A percentile compares a stretch with the other conserved stretches of the same genome.
These are phyloP conservation scores for Sporormia fimetaria DNA, from an alignment of 495 filamentous ascomycete species.

Conservation along the genomic window DNA sequence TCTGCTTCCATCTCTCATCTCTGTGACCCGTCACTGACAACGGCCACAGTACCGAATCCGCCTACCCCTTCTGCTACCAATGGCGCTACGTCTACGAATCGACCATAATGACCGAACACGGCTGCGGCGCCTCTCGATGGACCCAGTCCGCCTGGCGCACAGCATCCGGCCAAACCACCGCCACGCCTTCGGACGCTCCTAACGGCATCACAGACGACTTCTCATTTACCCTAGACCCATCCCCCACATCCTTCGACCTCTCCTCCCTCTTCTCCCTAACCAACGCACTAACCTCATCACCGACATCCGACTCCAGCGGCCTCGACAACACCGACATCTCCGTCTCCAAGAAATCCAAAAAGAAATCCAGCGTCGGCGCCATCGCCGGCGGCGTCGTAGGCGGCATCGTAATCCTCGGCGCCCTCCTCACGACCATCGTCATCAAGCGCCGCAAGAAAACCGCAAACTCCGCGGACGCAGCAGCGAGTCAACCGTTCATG, in stretches of 20 bases:
- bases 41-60: slow-evolving; percentile 3
- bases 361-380: slow-evolving; percentile 17
- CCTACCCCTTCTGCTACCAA: slow-evolving; percentile 18
- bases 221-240: background rate
- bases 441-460: slow-evolving; percentile 12
- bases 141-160: slow-evolving; percentile 16
- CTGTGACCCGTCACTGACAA: background rate
- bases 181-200: background rate
- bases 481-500: slow-evolving; percentile 6
- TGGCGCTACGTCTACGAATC: slow-evolving; percentile 19
- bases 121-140: slow-evolving; percentile 13
- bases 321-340: background rate
- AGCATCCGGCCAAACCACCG: background rate
- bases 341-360: background rate
- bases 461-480: slow-evolving; percentile 1
- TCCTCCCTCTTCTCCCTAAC: background rate
- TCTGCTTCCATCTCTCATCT: background rate
- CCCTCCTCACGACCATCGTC: slow-evolving; percentile 11
- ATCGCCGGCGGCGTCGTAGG: slow-evolving; percentile 23
- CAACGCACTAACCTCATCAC: background rate
- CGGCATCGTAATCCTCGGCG: slow-evolving; percentile 15
- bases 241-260: background rate
- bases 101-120: slow-evolving; percentile 19
- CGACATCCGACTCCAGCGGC: background rate
- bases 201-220: background rate